Percentiles rank a stretch among this genome's conserved stretches.
These are phyloP conservation scores for Acaromyces ingoldii DNA, from an alignment of 1,284 basidiomycete genomes.

Conservation along the genomic window DNA sequence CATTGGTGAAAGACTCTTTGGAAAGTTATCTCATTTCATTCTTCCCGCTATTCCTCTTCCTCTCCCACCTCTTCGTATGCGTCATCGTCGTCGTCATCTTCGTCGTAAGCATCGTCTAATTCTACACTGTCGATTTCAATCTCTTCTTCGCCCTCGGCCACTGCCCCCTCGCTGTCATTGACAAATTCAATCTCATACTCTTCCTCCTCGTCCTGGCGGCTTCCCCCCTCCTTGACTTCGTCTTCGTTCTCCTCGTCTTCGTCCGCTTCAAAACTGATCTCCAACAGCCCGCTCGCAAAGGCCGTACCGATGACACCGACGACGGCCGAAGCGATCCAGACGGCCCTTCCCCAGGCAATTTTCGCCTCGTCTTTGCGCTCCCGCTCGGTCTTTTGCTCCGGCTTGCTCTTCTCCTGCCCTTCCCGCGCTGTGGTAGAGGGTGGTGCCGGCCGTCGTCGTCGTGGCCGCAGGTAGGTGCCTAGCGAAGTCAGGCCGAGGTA, in stretches of 20 bases:
- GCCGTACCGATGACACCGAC: constrained; percentile 7
- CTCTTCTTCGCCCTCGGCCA: neutral
- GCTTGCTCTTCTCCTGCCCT: neutral
- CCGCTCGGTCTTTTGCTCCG: neutral
- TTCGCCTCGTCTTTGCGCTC: neutral
- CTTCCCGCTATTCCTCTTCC: neutral
- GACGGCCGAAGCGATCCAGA: constrained; percentile 6
- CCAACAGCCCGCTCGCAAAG: constrained; percentile 7
- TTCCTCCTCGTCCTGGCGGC: neutral
- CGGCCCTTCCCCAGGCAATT: neutral
- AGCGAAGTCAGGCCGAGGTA: neutral
- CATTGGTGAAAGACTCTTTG: too few species aligned
- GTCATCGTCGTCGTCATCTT: neutral
- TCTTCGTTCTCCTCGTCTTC: constrained; percentile 2
- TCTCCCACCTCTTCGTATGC: constrained; percentile 1
- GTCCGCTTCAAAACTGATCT: neutral
- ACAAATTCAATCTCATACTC: neutral
- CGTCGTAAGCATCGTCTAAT: neutral
- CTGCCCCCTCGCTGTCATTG: neutral
- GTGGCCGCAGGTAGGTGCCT: neutral
- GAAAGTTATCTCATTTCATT: neutral
- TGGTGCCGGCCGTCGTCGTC: neutral
- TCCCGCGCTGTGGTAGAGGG: neutral
- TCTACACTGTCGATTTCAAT: neutral
- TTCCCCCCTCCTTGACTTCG: neutral